Conservation (phyloP, 129 eudicot species). For the Artemisia annua region DNA sequence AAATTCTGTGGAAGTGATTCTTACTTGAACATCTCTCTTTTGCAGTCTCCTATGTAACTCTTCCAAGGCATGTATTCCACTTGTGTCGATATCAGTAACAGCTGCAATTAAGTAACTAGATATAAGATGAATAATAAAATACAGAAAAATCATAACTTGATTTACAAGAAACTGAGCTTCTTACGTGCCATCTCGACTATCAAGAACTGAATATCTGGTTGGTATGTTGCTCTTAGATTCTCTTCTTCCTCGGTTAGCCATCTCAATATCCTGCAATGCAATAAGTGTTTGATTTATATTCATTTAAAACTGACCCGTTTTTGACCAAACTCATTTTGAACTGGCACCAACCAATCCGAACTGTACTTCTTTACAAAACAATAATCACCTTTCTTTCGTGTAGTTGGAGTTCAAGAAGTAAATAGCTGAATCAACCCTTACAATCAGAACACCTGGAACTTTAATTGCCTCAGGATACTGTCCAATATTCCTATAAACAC, state of each 20-base stretch:
- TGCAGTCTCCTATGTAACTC: conserved; percentile 53
- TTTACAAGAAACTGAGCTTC: conserved; percentile 14
- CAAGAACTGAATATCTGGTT: conserved; percentile 54
- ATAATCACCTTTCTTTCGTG: conserved; percentile 61
- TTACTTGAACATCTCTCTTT: conserved; percentile 67
- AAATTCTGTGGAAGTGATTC: background rate
- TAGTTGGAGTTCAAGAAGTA: conserved; percentile 89
- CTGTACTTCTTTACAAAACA: no score
- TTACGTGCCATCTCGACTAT: conserved; percentile 82
- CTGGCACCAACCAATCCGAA: background rate
- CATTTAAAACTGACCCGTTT: background rate
- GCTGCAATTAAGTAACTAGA: conserved; percentile 39
- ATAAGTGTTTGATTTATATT: background rate
- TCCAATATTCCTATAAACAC: no score
- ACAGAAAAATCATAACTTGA: background rate
- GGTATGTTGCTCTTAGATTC: conserved; percentile 33
- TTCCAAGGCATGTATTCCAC: conserved; percentile 78
- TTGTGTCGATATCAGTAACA: conserved; percentile 70
- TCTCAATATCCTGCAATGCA: conserved; percentile 62
- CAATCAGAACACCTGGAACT: conserved; percentile 9
- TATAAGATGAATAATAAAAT: background rate
- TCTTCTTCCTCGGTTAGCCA: conserved; percentile 82
- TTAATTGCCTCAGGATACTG: no score
- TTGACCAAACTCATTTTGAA: no score
- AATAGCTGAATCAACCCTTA: conserved; percentile 81